phyloP scores from a whole-genome alignment of 768 basidiomycete genomes.

The Paxillus involutus region DNA sequence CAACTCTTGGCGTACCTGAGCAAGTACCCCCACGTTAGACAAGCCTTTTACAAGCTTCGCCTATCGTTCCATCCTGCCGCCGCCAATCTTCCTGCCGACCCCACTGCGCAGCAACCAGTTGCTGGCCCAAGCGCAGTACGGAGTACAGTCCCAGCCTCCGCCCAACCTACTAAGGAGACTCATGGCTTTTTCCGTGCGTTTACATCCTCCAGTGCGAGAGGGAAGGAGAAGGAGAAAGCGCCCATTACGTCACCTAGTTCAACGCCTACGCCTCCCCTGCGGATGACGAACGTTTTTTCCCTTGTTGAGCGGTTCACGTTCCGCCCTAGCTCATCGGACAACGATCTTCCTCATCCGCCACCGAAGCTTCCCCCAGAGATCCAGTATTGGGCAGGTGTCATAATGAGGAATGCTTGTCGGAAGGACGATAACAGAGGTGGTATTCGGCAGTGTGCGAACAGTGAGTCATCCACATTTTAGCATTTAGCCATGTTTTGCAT shows the following conservation, averaged over 20 bases:
- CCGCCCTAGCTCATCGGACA: constrained; percentile 82
- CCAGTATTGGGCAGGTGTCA: constrained; percentile 99
- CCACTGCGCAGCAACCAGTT: constrained; percentile 23
- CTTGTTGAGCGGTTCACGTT: constrained; percentile 97
- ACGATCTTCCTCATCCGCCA: constrained; percentile 64
- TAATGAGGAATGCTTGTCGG: constrained; percentile 98
- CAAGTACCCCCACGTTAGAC: constrained; percentile 96
- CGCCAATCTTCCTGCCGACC: constrained; percentile 37
- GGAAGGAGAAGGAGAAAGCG: constrained; percentile 48
- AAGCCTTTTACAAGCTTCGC: constrained; percentile 90
- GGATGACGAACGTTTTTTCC: constrained; percentile 91
- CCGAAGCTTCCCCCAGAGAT: constrained; percentile 84
- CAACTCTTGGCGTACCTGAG: constrained; percentile 95
- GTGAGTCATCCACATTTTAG: constrained; percentile 42
- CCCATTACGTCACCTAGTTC: constrained; percentile 17
- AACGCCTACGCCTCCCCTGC: constrained; percentile 22
- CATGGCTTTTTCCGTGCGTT: constrained; percentile 49
- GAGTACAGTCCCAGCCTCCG: not conserved
- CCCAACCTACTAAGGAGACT: constrained; percentile 31
- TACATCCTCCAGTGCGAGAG: constrained; percentile 40
- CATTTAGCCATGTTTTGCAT: not conserved
- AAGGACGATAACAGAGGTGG: constrained; percentile 94
- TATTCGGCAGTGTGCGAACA: constrained; percentile 96
- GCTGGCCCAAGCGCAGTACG: constrained; percentile 27
- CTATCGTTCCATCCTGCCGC: constrained; percentile 81